phyloP scores from a whole-genome alignment of 345 rosid genomes.

The Gossypium sturtianum region DNA sequence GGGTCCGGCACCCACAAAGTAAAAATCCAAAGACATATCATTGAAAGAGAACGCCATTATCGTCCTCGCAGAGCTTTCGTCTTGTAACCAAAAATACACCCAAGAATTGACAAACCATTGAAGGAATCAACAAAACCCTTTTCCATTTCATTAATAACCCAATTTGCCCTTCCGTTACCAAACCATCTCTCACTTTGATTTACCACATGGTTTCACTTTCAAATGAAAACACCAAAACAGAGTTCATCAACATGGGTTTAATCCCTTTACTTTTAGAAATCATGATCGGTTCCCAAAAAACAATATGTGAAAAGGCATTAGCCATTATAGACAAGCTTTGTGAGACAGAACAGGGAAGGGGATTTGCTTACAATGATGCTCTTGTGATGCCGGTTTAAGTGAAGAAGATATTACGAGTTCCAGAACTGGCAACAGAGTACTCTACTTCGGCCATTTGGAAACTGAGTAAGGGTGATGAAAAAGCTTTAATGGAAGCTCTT shows the following conservation, averaged over 20 bases:
- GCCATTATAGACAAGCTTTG: background rate
- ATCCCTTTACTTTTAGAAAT: background rate
- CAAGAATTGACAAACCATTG: slow-evolving; percentile 19
- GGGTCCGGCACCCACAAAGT: too few relatives aligned
- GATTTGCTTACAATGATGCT: background rate
- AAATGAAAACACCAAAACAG: slow-evolving; percentile 4
- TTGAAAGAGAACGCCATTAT: slow-evolving; percentile 25
- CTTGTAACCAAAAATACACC: slow-evolving; percentile 3
- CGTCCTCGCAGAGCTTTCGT: slow-evolving; percentile 28
- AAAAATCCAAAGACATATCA: slow-evolving; percentile 21
- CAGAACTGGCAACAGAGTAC: slow-evolving; percentile 23
- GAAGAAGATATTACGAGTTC: background rate
- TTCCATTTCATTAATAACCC: slow-evolving; percentile 30
- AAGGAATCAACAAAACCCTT: slow-evolving; percentile 20
- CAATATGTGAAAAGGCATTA: background rate
- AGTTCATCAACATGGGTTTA: slow-evolving; percentile 27
- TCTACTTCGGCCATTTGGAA: slow-evolving; percentile 43
- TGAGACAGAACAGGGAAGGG: slow-evolving; percentile 13
- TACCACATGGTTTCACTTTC: slow-evolving; percentile 20
- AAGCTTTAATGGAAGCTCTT: slow-evolving; percentile 31
- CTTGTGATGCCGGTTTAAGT: background rate
- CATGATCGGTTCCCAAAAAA: background rate
- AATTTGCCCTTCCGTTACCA: slow-evolving; percentile 1
- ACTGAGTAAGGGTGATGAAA: slow-evolving; percentile 28
- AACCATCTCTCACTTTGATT: background rate